Base-by-base conservation (phyloP, 257 asterid species). In the Capsicum baccatum region DNA sequence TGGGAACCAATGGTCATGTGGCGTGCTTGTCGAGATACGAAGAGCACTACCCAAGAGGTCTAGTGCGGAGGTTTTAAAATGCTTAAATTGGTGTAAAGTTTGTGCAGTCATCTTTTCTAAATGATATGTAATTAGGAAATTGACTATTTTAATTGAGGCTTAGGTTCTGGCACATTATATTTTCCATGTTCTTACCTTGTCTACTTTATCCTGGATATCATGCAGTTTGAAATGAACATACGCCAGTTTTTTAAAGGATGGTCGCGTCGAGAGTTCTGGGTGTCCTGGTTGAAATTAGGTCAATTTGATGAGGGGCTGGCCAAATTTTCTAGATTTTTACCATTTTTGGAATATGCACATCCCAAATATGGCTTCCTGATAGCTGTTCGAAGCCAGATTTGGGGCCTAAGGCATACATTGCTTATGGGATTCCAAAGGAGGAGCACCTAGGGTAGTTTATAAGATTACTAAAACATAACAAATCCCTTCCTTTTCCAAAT, bases 171-270 rank as follows among this genome's bases (percentile, higher is more conserved):
- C 26, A 26, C 47, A 26, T 10, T 64, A 64, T 64, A 5, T 64
- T 26, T 64, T 64, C n/a, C 47, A 64, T 64, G 71, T 21, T 64
- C 44, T 64, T 64, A 33, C 44, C 42, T 63, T 10, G 13, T 21
- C 21, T 21, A 10, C 16, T 63, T 63, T 19, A 19, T 63, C 42
- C 3, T 42, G 57, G 62, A 59, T 82, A 87, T 37, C 86, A 66
- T 79, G 86, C 95, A 94, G 98, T 95, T 88, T 39, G 93, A 91
- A 83, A 83, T 95, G 78, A 92, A 26, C 88, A 83, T 90, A 50
- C 93, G 85, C 90, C 54, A 90, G 84, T 95, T 94, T 83, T 95
- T 95, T 87, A 86, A 79, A 6, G 96, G 92, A 16, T 95, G 90
- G 90, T 58, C 85, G 68, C 35, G 84, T 63, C 33, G 71, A 66